Conservation (phyloP, 208 protist species). For the Leishmania major region DNA sequence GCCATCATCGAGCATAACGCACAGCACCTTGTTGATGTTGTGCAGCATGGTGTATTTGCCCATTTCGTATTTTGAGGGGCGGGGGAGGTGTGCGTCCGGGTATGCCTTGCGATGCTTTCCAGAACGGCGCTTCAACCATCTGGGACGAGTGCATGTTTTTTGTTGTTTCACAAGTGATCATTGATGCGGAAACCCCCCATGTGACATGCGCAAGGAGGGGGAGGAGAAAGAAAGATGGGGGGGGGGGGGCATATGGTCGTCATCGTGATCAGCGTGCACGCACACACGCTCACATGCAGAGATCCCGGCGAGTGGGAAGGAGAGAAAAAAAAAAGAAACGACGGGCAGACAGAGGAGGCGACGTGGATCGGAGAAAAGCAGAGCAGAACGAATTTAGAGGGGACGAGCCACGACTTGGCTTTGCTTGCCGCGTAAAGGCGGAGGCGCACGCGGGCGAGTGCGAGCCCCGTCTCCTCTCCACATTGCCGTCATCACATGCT, state of each 20-base stretch:
- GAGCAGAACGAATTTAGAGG: not conserved
- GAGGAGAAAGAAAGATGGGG: not conserved
- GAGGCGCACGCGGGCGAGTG: not conserved
- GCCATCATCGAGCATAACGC: constrained; percentile 73
- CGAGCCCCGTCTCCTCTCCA: not conserved
- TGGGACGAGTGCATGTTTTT: not conserved
- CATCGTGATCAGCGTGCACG: not conserved
- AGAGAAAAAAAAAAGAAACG: not conserved
- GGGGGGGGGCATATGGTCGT: not conserved
- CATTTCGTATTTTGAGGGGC: constrained; percentile 37
- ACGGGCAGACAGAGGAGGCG: not conserved
- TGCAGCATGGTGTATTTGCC: constrained; percentile 73
- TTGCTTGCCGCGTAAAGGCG: not conserved
- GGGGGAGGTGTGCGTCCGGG: not conserved
- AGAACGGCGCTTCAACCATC: not conserved
- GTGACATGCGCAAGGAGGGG: not conserved
- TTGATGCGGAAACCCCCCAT: not conserved
- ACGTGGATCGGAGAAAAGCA: not conserved
- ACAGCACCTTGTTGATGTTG: constrained; percentile 84
- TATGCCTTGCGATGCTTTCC: not conserved
- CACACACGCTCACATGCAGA: not conserved
- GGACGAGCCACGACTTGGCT: not conserved
- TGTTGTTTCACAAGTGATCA: not conserved
- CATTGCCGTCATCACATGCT: not conserved
- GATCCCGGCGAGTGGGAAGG: not conserved